A percentile compares a stretch with the other conserved stretches of the same genome.
Evolutionary conservation across 768 basidiomycete genomes (phyloP).

Genomic region (Tricholoma flavovirens): DNA sequence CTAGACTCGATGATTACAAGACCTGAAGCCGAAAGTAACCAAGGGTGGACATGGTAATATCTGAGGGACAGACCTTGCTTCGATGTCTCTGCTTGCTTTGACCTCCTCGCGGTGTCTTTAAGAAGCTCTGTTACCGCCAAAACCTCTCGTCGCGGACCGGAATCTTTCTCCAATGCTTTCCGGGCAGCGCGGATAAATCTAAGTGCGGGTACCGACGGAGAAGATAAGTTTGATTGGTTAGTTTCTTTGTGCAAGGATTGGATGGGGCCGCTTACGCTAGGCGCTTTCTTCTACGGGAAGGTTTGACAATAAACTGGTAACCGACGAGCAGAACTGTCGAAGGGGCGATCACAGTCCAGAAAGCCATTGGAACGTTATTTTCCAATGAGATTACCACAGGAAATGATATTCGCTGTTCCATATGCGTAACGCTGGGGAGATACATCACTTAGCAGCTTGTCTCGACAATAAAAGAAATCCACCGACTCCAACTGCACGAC

Average conservation of each 20-base stretch:
- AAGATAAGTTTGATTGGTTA: not conserved
- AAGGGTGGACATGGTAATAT: constrained; percentile 4
- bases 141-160: constrained; percentile 55
- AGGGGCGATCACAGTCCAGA: constrained; percentile 50
- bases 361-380: constrained; percentile 38
- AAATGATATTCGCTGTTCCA: constrained; percentile 51
- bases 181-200: constrained; percentile 68
- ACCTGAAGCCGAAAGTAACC: constrained; percentile 37
- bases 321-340: constrained; percentile 45
- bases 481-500: constrained; percentile 54
- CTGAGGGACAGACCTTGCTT: constrained; percentile 49
- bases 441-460: constrained; percentile 7
- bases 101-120: constrained; percentile 60
- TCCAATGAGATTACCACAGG: constrained; percentile 55
- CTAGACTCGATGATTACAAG: constrained; percentile 71
- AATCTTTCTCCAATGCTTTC: constrained; percentile 58
- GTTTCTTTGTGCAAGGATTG: not conserved
- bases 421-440: constrained; percentile 42
- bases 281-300: constrained; percentile 47
- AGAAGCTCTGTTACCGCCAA: constrained; percentile 59
- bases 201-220: not conserved
- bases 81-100: constrained; percentile 55
- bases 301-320: constrained; percentile 55
- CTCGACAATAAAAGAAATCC: constrained; percentile 7
- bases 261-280: constrained; percentile 36